Evolutionary conservation across 345 rosid species (phyloP), one percentile per base, ranked within the genome.

Genomic region (Hibiscus trionum): DNA sequence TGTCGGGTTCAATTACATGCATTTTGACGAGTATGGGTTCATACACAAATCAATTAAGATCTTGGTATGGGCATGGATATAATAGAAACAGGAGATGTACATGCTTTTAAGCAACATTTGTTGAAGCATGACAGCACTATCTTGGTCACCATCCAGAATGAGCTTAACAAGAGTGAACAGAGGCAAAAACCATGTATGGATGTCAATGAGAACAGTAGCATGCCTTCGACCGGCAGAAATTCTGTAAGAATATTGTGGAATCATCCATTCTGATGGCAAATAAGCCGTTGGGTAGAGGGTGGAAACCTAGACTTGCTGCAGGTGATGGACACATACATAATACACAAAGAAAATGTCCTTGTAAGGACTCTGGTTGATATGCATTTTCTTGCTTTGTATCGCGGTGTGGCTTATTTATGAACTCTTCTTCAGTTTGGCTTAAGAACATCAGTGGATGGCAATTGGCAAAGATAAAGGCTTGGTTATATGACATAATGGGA

Each of bases 1-100:
- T 74, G 39, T 50, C 78, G 90, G 98, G 83, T 91, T 92, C 44
- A 39, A 39, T 39, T 39, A 6, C 9, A 39, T 39, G 44, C 44
- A 39, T 7, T 39, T 7, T 39, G 44, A 7, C 8, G 3, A 37
- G 44, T 37, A 37, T 37, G 44, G 44, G 44, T 7, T 7, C 44
- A 39, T 39, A 39, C 44, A 39, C 44, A 39, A 8, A 39, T 39
- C 10, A 39, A 39, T 39, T 7, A 7, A 39, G 44, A 2, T 2
- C 44, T 7, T 39, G 1, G 44, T 9, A 39, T 39, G 44, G 44
- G 2, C 9, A 39, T 39, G 44, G 11, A 39, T 39, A 39, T 39
- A 39, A 8, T 39, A 39, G 44, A 39, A 39, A 39, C 44, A 39
- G 44, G 44, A 7, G 44, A 39, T 6, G 11, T 2, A 8, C 1